Conservation (phyloP, 352 stramenopile genomes). For the Phytophthora crassamura region DNA sequence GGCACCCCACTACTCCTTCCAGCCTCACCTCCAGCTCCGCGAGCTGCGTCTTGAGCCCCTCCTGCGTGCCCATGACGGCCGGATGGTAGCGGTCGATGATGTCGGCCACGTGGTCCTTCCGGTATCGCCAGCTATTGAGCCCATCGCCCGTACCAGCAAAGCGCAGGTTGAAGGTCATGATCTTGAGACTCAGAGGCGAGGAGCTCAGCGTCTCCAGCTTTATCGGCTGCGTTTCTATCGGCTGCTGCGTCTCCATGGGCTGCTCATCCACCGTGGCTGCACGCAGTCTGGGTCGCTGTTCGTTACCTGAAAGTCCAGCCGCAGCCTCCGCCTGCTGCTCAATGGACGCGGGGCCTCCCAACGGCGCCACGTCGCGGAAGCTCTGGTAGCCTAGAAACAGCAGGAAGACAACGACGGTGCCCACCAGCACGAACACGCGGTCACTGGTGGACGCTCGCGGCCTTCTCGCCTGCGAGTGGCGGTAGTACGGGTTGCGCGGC, state of each 20-base stretch:
- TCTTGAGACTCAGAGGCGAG: conserved; percentile 63
- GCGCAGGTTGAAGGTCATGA: conserved; percentile 89
- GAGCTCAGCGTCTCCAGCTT: conserved; percentile 37
- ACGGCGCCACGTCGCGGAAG: conserved; percentile 27
- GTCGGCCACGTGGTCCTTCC: conserved; percentile 77
- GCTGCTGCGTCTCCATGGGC: not conserved
- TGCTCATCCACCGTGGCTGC: conserved; percentile 24
- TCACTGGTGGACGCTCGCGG: conserved; percentile 48
- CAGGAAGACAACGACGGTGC: conserved; percentile 71
- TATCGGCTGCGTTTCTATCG: not conserved
- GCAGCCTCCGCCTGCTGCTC: conserved; percentile 45
- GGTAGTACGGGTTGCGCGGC: conserved; percentile 85
- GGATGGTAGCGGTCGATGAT: conserved; percentile 82
- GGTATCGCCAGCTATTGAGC: conserved; percentile 69
- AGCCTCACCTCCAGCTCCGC: conserved; percentile 58
- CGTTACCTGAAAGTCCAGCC: conserved; percentile 37
- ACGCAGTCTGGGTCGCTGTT: conserved; percentile 47
- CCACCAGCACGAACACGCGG: conserved; percentile 68
- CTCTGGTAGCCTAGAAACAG: conserved; percentile 67
- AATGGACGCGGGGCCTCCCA: conserved; percentile 24
- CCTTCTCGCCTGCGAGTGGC: conserved; percentile 53
- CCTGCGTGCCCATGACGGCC: conserved; percentile 75
- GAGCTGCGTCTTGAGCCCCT: conserved; percentile 74
- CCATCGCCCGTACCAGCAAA: conserved; percentile 73
- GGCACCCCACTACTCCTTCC: not conserved